Conservation (phyloP, 352 stramenopile species). For the Phytophthora agathidicida region DNA sequence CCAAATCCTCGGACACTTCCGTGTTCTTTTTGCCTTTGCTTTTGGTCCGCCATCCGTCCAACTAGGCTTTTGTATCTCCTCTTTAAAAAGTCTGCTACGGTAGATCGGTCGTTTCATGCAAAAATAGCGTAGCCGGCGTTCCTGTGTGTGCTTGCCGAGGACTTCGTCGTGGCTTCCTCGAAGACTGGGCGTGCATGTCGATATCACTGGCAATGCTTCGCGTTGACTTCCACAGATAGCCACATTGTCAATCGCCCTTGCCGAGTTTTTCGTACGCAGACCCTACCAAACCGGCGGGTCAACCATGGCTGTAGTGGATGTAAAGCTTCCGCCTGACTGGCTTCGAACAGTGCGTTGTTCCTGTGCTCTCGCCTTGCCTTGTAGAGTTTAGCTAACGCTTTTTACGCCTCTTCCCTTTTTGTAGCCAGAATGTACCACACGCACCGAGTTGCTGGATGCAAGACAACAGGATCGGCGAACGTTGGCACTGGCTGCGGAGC, state of each 20-base stretch:
- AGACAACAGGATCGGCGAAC: slow-evolving; percentile 46
- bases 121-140: too few species aligned
- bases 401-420: neutral
- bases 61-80: too few species aligned
- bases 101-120: too few species aligned
- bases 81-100: too few species aligned
- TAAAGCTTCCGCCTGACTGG: slow-evolving; percentile 67
- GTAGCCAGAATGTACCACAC: slow-evolving; percentile 49
- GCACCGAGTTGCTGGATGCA: slow-evolving; percentile 54
- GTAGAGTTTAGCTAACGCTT: neutral
- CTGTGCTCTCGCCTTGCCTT: neutral
- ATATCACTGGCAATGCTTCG: neutral
- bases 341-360: slow-evolving; percentile 37
- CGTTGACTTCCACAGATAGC: neutral
- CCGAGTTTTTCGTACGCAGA: neutral
- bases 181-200: slow-evolving; percentile 10
- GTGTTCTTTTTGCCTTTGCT: too few species aligned
- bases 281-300: neutral
- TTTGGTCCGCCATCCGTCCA: too few species aligned
- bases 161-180: too few species aligned
- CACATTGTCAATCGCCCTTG: slow-evolving; percentile 10
- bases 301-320: slow-evolving; percentile 33
- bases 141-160: too few species aligned
- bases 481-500: slow-evolving; percentile 37
- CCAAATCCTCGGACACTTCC: too few species aligned